phyloP scores from a whole-genome alignment of 225 moss, liverwort and hornwort genomes.

The Physcomitrellopsis africana region DNA sequence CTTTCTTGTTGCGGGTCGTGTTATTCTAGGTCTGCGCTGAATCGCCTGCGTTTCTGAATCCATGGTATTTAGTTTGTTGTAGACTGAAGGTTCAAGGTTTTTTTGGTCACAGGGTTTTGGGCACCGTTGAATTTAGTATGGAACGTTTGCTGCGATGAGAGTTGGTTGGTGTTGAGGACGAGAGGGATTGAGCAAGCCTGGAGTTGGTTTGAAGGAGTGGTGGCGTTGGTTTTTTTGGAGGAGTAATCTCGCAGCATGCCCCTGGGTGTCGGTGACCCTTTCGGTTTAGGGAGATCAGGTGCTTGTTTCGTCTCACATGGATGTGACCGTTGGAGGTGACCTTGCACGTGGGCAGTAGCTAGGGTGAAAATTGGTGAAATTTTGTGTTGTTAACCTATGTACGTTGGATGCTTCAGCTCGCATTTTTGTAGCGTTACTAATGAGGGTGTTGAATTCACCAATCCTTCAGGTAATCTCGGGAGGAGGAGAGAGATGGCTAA shows the following conservation, averaged over 20 bases:
- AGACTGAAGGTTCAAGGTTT: background rate
- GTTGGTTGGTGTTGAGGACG: background rate
- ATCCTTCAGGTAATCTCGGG: conserved; percentile 66
- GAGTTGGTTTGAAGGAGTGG: background rate
- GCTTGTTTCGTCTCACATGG: background rate
- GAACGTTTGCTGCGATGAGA: background rate
- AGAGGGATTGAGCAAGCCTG: background rate
- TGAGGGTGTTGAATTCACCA: background rate
- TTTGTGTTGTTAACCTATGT: background rate
- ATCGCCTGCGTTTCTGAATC: background rate
- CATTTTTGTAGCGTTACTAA: conserved; percentile 13
- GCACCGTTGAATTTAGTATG: background rate
- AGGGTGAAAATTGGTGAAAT: background rate
- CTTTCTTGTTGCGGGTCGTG: background rate
- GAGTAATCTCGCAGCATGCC: conserved; percentile 50
- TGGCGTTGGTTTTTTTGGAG: background rate
- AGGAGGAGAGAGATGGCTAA: conserved; percentile 84
- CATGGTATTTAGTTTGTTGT: background rate
- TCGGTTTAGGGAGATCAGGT: conserved; percentile 52
- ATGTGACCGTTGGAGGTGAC: background rate
- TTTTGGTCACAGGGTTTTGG: conserved; percentile 18
- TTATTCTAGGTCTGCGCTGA: background rate
- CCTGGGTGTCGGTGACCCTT: conserved; percentile 42
- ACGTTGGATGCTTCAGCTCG: background rate
- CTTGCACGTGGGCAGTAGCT: background rate